Evolutionary conservation across 176 grass and related monocot species (phyloP), one percentile per base, ranked within the genome.

Genomic region (Secale cereale): DNA sequence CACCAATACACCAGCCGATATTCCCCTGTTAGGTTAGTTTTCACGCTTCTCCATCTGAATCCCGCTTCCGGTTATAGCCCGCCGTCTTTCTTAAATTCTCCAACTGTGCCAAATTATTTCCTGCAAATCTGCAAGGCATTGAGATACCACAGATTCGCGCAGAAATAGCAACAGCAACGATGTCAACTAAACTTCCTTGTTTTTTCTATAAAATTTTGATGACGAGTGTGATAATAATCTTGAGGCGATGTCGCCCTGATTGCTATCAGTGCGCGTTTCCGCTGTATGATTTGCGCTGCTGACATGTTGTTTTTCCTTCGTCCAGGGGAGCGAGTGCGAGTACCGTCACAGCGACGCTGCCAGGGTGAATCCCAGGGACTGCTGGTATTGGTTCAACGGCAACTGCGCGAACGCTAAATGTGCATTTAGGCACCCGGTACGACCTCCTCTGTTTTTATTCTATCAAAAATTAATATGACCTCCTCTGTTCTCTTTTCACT

Each of bases 291-390:
- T 64, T 78, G 33, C 19, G 3, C 16, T 82, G 20, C 11, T 82
- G 45, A 45, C 45, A 39, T 81, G 22, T 39, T 79, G 31, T 73
- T 79, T 79, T 76, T 65, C 43, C 10, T 78, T 3, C 25, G 63
- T 81, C 17, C 88, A 95, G 94, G 90, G 91, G 27, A 87, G 40
- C 23, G 88, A 91, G 69, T 92, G 91, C 27, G 94, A 91, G 20
- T 95, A 69, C 35, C 86, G 91, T 45, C 94, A 95, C 27, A 91
- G 86, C 10, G 90, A 90, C 30, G 78, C 85, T 87, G 92, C 90
- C 31, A 92, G 92, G 85, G 59, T 89, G 80, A 94, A 94, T 67
- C 92, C 92, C 17, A 94, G 74, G 81, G 88, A 92, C 78, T 93
- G 89, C 36, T 91, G 83, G 91, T 92, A 94, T 74, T 94, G 94